Base-by-base conservation (phyloP, 768 basidiomycete species). In the Suillus variegatus region DNA sequence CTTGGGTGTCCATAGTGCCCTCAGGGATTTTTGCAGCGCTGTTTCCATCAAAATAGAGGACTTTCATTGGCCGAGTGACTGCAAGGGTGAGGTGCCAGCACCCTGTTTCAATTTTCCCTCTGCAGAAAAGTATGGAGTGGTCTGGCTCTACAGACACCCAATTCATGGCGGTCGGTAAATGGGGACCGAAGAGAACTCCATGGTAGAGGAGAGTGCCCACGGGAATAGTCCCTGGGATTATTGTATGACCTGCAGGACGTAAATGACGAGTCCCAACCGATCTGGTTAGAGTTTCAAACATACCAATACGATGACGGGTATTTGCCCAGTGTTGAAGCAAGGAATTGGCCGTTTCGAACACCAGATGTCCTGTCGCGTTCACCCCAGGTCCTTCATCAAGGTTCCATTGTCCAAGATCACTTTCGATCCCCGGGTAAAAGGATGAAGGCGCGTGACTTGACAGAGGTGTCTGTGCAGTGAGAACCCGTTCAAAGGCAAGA, bases 241-340 rank as follows among this genome's bases (percentile, higher is more conserved):
- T 67, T 52, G 46, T 74, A 40, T 78, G 77, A 1, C 75, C 73
- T 76, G 14, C 36, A 60, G 32, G 18, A 35, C 3, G 36, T 12
- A 60, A 4, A 47, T 4, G 35, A 22, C 36, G 25, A 22, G 18
- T 12, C 10, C 2, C 8, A 2, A 25, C 32, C 6, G 1, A 41
- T 8, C 2, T 40, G 25, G 4, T 1, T 25, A 9, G 22, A 12
- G 40, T 38, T 57, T 36, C n/a, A 28, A 14, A 57, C 56, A 7
- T 25, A 72, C 78, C 78, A 67, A 77, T 78, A n/a, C 76, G 74
- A 61, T 74, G 75, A 13, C 77, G 71, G 1, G 76, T 78, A 61
- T 80, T 80, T 5, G 78, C 73, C 78, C 78, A 81, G 28, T 75
- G 73, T 54, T 82, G 80, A 12, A 82, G 71, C 6, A 79, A 66